These are phyloP conservation scores for Angomonas desouzai DNA, from an alignment of 208 protist genomes.

Conservation along the genomic window DNA sequence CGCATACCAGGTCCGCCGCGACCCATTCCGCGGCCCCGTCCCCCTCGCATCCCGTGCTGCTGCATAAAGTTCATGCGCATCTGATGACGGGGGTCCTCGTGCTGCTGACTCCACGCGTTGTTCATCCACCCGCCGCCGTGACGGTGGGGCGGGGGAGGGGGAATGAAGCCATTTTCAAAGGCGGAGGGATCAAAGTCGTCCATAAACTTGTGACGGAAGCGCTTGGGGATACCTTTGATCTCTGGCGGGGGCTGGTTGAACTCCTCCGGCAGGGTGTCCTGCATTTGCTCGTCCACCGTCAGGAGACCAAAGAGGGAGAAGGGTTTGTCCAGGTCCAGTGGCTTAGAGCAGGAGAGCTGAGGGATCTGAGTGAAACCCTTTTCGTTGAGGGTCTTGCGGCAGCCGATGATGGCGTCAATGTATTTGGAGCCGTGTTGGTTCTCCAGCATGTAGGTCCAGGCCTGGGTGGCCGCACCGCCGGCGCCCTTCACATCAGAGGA, in stretches of 20 bases:
- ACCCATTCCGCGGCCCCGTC: background rate
- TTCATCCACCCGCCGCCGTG: background rate
- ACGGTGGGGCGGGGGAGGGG: constrained; percentile 1
- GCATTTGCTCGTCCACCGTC: constrained; percentile 8
- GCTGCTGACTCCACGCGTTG: background rate
- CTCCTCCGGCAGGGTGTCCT: constrained; percentile 7
- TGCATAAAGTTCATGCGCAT: background rate
- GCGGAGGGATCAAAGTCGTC: constrained; percentile 5
- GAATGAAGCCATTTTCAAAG: constrained; percentile 6
- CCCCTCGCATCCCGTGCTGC: background rate
- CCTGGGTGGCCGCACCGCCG: constrained; percentile 80
- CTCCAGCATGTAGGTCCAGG: constrained; percentile 66
- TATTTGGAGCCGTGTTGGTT: constrained; percentile 69
- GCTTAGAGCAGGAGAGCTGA: constrained; percentile 89
- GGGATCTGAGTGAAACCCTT: constrained; percentile 82
- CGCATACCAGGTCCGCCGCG: background rate
- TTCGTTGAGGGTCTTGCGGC: constrained; percentile 60
- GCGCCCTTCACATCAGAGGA: constrained; percentile 42
- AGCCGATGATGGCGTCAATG: constrained; percentile 79
- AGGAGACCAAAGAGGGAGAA: constrained; percentile 83
- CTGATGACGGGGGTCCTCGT: background rate
- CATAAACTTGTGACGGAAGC: constrained; percentile 12
- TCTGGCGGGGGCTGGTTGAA: constrained; percentile 6
- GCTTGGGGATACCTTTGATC: constrained; percentile 4
- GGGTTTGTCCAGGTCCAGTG: constrained; percentile 83